Evolutionary conservation across 1,284 basidiomycete species (phyloP).

Genomic region (Mycena citricolor): DNA sequence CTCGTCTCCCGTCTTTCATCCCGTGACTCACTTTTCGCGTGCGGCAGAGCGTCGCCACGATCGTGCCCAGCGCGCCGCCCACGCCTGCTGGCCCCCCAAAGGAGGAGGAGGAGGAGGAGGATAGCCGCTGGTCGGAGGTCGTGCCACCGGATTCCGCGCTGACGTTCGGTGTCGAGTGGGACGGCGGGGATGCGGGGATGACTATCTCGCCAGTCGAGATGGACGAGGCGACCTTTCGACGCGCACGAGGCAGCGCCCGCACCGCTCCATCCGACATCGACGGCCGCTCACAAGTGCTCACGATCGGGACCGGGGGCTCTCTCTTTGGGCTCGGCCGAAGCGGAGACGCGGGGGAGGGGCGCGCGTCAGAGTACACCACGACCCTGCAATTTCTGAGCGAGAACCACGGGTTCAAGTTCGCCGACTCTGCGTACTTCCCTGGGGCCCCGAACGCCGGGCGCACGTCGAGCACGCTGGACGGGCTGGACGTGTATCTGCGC

Average conservation of each 20-base stretch:
- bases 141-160: conserved; percentile 54
- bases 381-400: conserved; percentile 31
- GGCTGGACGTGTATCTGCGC: conserved; percentile 35
- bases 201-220: conserved; percentile 46
- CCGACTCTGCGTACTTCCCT: conserved; percentile 7
- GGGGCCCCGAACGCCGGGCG: conserved; percentile 18
- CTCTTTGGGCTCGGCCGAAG: conserved; percentile 1
- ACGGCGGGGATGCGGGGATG: conserved; percentile 50
- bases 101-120: too few species aligned
- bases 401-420: conserved; percentile 25
- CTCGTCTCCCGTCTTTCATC: conserved; percentile 6
- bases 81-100: conserved; percentile 6
- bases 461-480: conserved; percentile 35
- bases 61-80: conserved; percentile 6
- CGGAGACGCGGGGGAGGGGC: too few species aligned
- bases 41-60: conserved; percentile 12
- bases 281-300: conserved; percentile 38
- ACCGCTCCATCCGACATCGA: conserved; percentile 32
- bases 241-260: conserved; percentile 27
- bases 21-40: background rate
- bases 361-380: conserved; percentile 23
- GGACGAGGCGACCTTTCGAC: conserved; percentile 25
- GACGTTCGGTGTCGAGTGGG: conserved; percentile 60
- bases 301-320: conserved; percentile 28
- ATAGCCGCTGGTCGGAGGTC: conserved; percentile 55